Percentiles rank a stretch among this genome's conserved stretches.
Conservation (phyloP, 768 basidiomycete species). For the Suillus luteus region DNA sequence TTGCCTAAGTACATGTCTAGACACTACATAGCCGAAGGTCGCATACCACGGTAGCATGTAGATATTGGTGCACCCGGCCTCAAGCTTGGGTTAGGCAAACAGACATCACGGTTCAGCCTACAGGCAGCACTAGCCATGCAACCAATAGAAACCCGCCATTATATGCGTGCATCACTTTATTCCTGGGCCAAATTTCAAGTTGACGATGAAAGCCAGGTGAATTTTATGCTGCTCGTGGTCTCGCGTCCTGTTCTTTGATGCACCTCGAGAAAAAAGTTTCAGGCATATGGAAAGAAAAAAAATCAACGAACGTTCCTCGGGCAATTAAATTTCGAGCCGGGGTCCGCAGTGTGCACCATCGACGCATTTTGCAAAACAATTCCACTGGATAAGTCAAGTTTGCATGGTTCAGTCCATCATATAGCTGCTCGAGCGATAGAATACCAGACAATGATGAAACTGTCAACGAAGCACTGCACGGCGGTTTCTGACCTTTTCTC, state of each 20-base stretch:
- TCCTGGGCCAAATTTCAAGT: not conserved
- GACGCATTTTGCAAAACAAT: not conserved
- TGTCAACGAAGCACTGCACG: not conserved
- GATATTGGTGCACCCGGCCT: too few species aligned
- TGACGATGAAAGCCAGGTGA: not conserved
- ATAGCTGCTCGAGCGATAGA: not conserved
- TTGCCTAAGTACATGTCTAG: too few species aligned
- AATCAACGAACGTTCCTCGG: not conserved
- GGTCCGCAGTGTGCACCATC: not conserved
- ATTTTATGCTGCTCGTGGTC: not conserved
- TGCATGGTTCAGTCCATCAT: not conserved
- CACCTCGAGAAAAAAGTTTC: not conserved
- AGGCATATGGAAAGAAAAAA: not conserved
- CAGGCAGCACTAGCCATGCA: not conserved
- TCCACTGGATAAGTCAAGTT: not conserved
- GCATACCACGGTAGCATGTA: too few species aligned
- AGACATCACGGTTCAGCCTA: not conserved
- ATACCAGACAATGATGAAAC: not conserved
- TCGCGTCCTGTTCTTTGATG: not conserved
- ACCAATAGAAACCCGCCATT: not conserved
- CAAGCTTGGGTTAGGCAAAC: too few species aligned
- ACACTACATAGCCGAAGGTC: too few species aligned
- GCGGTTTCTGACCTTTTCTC: not conserved
- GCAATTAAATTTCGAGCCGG: not conserved
- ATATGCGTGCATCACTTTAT: too few species aligned